Evolutionary conservation across 495 filamentous ascomycete species (phyloP), one percentile per base, ranked within the genome.

Genomic region (Cercophora newfieldiana): DNA sequence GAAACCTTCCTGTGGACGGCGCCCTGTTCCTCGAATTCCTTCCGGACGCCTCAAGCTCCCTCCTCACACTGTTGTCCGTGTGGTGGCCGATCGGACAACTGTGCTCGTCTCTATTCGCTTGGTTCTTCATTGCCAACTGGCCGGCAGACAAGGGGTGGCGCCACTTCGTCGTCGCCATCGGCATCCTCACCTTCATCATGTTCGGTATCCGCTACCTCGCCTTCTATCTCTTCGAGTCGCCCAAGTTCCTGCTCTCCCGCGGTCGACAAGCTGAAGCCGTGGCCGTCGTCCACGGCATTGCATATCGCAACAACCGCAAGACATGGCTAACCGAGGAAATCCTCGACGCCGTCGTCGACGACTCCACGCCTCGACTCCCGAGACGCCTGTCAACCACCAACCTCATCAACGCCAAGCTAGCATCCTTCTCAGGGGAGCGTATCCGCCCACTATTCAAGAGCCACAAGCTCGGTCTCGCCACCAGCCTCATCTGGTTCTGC

Each of bases 211-310:
- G 92, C 6, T 93, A 93, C 81, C 86, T 91, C 69, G 75, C 91
- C 59, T 96, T 96, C 77, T 87, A 90, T 65, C 83, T 96, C 21
- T 92, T 88, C 75, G 92, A 96, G 71, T 92, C 90, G 2, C 92
- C 92, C 24, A 96, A 96, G 71, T 94, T 82, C 69, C 77, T 93
- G n/a, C 84, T 94, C 19, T 88, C 87, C 1, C 80, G 84, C n/a
- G 90, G 90, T 16, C 87, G 89, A 14, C 89, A 93, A 71, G 80
- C 85, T 5, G 87, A 92, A 67, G 92, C 91, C 7, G 90, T 93
- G 14, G 87, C 86, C 14, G 87, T 91, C 10, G 85, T 94, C 2
- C 89, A 92, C 48, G 90, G 90, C 50, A 88, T 94, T 53, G 91
- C 91, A 0, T 80, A 79, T 60, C 81, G 87, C 12, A 95, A 95